Evolutionary conservation across 768 basidiomycete genomes (phyloP), one percentile per base, ranked within the genome.

Genomic region (Leccinum arenicola): DNA sequence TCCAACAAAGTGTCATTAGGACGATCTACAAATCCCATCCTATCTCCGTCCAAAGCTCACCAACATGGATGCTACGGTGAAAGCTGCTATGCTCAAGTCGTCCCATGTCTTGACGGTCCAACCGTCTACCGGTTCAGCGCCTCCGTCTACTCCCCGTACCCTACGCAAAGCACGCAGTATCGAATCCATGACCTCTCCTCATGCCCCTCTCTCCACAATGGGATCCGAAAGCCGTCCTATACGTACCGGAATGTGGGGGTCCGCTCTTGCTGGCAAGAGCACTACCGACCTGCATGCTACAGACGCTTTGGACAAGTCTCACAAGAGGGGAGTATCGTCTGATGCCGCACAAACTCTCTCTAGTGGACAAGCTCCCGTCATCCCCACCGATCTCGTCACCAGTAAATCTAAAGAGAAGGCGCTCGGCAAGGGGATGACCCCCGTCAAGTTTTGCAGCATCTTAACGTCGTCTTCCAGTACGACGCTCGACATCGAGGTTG

Each of bases 11-110:
- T 52, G 11, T 55, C 56, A 45, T 58, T 58, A 95, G 93, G 91
- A 95, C 71, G 91, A 93, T 59, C 84, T 95, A 54, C 93, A 95
- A 74, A 93, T 95, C 21, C 93, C 93, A 4, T 75, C 82, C 7
- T 84, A 83, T 3, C 76, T 94, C 23, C 83, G 93, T 8, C 87
- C 86, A 1, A 92, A 93, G 73, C 83, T 95, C 17, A 78, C 79
- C 51, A 85, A 84, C 15, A 91, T 96, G 83, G 91, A 95, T 57
- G 76, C 86, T 0, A 85, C 88, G 1, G 89, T 96, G 52, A 96
- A 96, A 70, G 92, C 90, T 5, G 91, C 90, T 12, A 95, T 96
- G 91, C 77, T 96, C 57, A 93, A 91, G 69, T 92, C 91, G 0
- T 93, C 92, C 1, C 85, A 88, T 31, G 81, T 82, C 27, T 76